phyloP scores from a whole-genome alignment of 257 asterid genomes.

The Lycium ferocissimum region DNA sequence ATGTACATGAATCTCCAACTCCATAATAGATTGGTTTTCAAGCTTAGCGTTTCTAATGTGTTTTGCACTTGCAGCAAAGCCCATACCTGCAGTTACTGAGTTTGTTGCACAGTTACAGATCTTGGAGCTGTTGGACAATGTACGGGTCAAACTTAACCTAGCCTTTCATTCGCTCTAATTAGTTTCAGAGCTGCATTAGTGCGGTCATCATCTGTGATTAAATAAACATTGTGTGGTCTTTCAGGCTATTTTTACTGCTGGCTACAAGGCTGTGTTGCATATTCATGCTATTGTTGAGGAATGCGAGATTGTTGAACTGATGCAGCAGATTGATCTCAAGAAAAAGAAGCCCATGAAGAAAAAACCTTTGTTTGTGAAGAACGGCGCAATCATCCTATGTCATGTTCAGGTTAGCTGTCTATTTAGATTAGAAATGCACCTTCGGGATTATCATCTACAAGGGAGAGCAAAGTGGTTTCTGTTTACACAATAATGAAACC shows the following conservation, averaged over 20 bases:
- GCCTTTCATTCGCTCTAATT: neutral
- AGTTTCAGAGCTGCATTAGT: neutral
- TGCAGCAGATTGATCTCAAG: slow-evolving; percentile 80
- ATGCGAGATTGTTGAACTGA: slow-evolving; percentile 88
- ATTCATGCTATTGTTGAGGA: slow-evolving; percentile 91
- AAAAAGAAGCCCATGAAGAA: slow-evolving; percentile 76
- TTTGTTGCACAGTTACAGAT: slow-evolving; percentile 90
- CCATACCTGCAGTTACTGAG: slow-evolving; percentile 73
- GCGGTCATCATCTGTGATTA: slow-evolving; percentile 6
- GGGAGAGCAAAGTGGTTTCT: neutral
- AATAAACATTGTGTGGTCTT: slow-evolving; percentile 2
- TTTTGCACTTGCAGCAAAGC: slow-evolving; percentile 58
- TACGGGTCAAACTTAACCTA: slow-evolving; percentile 38
- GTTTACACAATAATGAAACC: neutral
- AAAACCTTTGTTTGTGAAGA: slow-evolving; percentile 91
- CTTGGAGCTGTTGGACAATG: slow-evolving; percentile 91
- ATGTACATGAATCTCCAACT: neutral
- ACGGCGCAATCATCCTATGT: slow-evolving; percentile 78
- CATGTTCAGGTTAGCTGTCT: slow-evolving; percentile 69
- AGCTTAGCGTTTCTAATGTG: slow-evolving; percentile 4
- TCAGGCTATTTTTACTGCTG: slow-evolving; percentile 97
- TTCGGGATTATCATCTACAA: neutral
- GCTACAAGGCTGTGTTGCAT: slow-evolving; percentile 98
- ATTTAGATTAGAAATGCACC: neutral
- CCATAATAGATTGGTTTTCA: neutral